Conservation (phyloP, 78 protist genomes). For the Dictyostelium capitatum region DNA sequence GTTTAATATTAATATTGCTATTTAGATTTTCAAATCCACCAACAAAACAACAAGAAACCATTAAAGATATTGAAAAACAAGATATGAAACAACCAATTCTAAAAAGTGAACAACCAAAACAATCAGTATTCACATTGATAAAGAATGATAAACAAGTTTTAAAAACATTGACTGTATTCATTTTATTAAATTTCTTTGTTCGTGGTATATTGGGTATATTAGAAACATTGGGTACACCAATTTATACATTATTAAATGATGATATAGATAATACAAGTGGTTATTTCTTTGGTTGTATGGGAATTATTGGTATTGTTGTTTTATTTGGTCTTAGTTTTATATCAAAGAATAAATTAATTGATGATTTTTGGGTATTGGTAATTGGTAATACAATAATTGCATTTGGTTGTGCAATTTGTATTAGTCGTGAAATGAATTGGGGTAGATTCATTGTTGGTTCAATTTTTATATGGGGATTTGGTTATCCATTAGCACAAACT, state of each 20-base stretch:
- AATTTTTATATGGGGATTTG: constrained; percentile 26
- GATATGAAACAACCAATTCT: background rate
- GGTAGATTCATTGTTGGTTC: background rate
- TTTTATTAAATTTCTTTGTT: constrained; percentile 24
- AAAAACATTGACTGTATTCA: background rate
- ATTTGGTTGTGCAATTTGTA: background rate
- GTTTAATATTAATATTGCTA: background rate
- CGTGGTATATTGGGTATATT: constrained; percentile 10
- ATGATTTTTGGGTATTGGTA: constrained; percentile 15
- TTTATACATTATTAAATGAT: background rate
- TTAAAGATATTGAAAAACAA: background rate
- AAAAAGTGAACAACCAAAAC: background rate
- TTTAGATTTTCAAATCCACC: constrained; percentile 13
- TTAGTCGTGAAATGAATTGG: background rate
- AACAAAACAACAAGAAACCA: background rate
- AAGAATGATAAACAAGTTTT: constrained; percentile 1
- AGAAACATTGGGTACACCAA: constrained; percentile 54
- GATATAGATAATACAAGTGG: constrained; percentile 5
- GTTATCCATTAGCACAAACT: constrained; percentile 43
- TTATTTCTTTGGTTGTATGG: constrained; percentile 35
- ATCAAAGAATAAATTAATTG: background rate
- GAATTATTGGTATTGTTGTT: constrained; percentile 11
- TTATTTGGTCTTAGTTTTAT: background rate
- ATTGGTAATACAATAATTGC: constrained; percentile 1
- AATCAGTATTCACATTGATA: constrained; percentile 1